Evolutionary conservation across 345 rosid species (phyloP), one percentile per base, ranked within the genome.

Genomic region (Litchi chinensis): DNA sequence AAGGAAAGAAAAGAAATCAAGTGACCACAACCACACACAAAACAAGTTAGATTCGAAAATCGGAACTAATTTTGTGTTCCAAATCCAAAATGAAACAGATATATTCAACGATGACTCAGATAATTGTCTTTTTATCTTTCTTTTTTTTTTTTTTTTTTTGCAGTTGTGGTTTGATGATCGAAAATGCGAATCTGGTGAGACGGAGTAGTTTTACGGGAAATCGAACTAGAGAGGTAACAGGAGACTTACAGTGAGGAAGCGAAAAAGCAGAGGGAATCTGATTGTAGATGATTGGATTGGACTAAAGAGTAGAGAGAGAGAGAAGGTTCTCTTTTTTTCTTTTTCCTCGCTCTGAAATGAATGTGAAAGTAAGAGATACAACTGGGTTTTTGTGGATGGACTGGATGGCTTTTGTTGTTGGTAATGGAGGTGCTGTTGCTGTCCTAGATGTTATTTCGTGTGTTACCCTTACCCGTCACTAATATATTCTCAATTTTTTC

Each of bases 201-300:
- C 22, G 41, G 40, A 7, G 6, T 11, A 0, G 24, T 11, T 13
- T 32, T 2, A 26, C 12, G n/a, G 9, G 54, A 28, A 73, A 59
- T 41, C 66, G 43, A 74, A 21, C 18, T 3, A 5, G n/a, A 19
- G 43, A 68, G 74, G 8, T 37, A 15, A 43, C 22, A 52, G 11
- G 46, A 68, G 68, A 77, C 74, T 76, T 68, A 76, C 73, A 67
- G 66, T 67, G 56, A 54, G 67, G 65, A 40, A 54, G 26, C 65
- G 19, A 76, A 68, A 75, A 76, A 39, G 74, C 43, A 5, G 44
- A 68, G 16, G 16, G 66, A 76, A 39, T 68, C 67, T 76, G 19
- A 28, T 73, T 59, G 32, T 3, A n/a, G 11, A 26, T 54, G 71
- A 65, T 65, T 48, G 6, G 60, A 48, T 24, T 48, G 32, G 12